These are phyloP conservation scores for Microbotryum saponariae DNA, from an alignment of 1,284 basidiomycete genomes.

Conservation along the genomic window DNA sequence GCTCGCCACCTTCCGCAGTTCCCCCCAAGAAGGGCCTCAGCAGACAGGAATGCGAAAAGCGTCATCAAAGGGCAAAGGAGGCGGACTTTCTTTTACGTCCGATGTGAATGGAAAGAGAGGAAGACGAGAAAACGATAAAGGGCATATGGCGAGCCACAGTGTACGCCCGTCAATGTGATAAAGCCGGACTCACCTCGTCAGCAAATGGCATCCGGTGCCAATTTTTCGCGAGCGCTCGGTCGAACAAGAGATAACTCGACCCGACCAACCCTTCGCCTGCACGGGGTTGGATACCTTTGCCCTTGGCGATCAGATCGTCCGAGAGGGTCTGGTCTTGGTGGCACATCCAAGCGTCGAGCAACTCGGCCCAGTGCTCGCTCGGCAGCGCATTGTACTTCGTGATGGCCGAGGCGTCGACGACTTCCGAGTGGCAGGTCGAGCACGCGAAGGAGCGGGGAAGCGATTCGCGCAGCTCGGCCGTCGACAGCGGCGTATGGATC, in stretches of 20 bases:
- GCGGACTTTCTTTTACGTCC: constrained; percentile 75
- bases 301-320: constrained; percentile 58
- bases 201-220: constrained; percentile 47
- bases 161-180: constrained; percentile 5
- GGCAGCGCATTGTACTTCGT: constrained; percentile 71
- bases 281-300: constrained; percentile 71
- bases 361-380: constrained; percentile 92
- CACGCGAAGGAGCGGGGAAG: constrained; percentile 60
- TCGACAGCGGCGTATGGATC: constrained; percentile 33
- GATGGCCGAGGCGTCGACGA: constrained; percentile 24
- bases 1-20: constrained; percentile 7
- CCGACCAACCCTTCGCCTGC: constrained; percentile 67
- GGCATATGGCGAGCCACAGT: not conserved
- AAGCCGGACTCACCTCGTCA: constrained; percentile 51
- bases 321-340: constrained; percentile 74
- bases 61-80: constrained; percentile 14
- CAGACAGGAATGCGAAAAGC: constrained; percentile 36
- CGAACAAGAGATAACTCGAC: constrained; percentile 73
- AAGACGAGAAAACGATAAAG: constrained; percentile 11
- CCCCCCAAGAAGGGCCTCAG: constrained; percentile 35
- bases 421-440: constrained; percentile 50
- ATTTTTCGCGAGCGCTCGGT: constrained; percentile 45
- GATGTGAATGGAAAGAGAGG: constrained; percentile 21
- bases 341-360: constrained; percentile 97
- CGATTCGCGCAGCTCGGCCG: constrained; percentile 23